Conservation (phyloP, 73 alveolate species). For the Paramecium pentaurelia region DNA sequence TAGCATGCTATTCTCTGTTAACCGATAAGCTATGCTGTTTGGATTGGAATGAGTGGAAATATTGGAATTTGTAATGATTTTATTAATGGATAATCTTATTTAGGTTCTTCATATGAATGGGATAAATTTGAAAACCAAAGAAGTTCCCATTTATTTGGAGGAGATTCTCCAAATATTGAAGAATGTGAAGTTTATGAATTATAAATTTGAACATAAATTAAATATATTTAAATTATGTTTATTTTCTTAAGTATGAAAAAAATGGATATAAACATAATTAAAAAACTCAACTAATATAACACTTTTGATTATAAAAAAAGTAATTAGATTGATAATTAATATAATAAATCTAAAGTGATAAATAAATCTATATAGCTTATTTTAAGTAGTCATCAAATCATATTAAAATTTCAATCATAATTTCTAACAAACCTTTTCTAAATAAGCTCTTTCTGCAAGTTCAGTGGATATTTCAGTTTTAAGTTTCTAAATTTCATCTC, state of each 20-base stretch:
- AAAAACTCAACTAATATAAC: background rate
- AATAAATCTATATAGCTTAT: background rate
- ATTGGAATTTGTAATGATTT: background rate
- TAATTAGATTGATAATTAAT: background rate
- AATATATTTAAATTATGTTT: background rate
- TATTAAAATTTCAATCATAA: background rate
- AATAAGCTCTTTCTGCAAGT: slow-evolving; percentile 18
- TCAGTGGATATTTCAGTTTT: background rate
- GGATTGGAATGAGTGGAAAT: background rate
- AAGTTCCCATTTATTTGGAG: slow-evolving; percentile 9
- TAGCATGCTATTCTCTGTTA: background rate
- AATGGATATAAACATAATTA: background rate
- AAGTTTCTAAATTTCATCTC: background rate
- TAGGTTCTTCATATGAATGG: background rate
- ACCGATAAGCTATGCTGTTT: background rate
- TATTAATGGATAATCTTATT: background rate
- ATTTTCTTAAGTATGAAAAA: background rate
- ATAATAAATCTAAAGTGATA: background rate
- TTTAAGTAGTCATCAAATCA: background rate
- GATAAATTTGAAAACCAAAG: background rate
- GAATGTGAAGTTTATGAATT: background rate
- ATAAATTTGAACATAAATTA: background rate
- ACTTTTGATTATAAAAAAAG: too few relatives aligned
- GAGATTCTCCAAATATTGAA: background rate
- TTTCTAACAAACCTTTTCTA: background rate